A percentile compares a stretch with the other conserved stretches of the same genome.
Evolutionary conservation across 352 stramenopile species (phyloP).

Genomic region (Phytophthora brassicae): DNA sequence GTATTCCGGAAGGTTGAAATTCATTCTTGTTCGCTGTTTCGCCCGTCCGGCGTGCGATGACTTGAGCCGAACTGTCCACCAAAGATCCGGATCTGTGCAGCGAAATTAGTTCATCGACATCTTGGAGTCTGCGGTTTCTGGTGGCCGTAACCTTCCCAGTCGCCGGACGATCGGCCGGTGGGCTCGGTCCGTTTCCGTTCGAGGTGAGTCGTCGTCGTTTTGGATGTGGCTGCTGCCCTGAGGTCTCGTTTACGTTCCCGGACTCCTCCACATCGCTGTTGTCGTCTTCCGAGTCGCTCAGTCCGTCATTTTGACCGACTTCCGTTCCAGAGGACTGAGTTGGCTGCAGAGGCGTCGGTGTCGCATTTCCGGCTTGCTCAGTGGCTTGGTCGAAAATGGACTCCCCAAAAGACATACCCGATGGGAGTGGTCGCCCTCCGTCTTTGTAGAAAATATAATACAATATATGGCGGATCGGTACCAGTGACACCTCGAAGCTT

Average conservation of each 20-base stretch:
- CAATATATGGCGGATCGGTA: neutral
- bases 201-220: neutral
- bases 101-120: neutral
- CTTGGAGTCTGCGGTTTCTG: neutral
- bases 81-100: neutral
- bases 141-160: neutral
- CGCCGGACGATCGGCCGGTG: too few species aligned
- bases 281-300: neutral
- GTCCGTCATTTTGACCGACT: neutral
- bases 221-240: neutral
- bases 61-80: neutral
- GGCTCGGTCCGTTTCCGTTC: too few species aligned
- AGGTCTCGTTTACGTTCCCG: neutral
- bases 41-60: neutral
- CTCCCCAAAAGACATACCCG: neutral
- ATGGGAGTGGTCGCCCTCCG: neutral
- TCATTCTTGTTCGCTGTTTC: neutral
- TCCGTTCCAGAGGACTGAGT: neutral
- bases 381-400: neutral
- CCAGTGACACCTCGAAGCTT: neutral
- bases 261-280: too few species aligned
- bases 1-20: slow-evolving; percentile 1
- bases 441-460: slow-evolving; percentile 9
- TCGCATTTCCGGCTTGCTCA: too few species aligned
- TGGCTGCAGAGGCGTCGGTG: too few species aligned